These are phyloP conservation scores for Candida sanyaensis DNA, from an alignment of 1,139 yeast species.

Conservation along the genomic window DNA sequence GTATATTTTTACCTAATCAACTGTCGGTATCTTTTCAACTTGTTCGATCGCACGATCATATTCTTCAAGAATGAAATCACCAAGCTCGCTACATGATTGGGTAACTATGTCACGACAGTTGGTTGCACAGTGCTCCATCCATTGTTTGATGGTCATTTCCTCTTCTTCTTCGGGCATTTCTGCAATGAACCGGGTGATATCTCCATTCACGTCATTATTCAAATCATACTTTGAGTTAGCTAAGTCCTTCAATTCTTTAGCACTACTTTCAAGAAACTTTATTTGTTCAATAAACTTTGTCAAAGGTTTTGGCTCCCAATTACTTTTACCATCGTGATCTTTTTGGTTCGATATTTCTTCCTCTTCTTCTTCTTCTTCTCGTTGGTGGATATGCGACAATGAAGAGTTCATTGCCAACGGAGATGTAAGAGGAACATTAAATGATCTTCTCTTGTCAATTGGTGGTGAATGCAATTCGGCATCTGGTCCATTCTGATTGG, in stretches of 20 bases:
- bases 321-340: background rate
- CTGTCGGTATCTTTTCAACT: constrained; percentile 9
- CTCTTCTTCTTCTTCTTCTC: no score
- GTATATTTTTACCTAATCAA: background rate
- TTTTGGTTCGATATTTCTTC: background rate
- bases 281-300: constrained; percentile 24
- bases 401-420: constrained; percentile 15
- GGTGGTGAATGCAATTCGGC: background rate
- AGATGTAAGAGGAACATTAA: constrained; percentile 9
- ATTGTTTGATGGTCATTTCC: constrained; percentile 67
- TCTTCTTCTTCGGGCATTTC: constrained; percentile 72
- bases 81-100: constrained; percentile 50
- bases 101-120: constrained; percentile 36
- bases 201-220: constrained; percentile 63
- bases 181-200: constrained; percentile 60
- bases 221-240: constrained; percentile 31
- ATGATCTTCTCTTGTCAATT: background rate
- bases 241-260: constrained; percentile 29
- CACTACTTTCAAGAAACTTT: constrained; percentile 40
- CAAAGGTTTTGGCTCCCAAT: constrained; percentile 12
- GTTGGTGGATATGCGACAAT: constrained; percentile 4
- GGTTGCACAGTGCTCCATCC: constrained; percentile 59
- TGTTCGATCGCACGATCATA: constrained; percentile 37
- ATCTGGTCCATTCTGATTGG: background rate
- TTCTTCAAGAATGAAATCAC: constrained; percentile 43